Evolutionary conservation across 2,329 filamentous ascomycete genomes (phyloP), one percentile per base, ranked within the genome.

Genomic region (Aspergillus latus): DNA sequence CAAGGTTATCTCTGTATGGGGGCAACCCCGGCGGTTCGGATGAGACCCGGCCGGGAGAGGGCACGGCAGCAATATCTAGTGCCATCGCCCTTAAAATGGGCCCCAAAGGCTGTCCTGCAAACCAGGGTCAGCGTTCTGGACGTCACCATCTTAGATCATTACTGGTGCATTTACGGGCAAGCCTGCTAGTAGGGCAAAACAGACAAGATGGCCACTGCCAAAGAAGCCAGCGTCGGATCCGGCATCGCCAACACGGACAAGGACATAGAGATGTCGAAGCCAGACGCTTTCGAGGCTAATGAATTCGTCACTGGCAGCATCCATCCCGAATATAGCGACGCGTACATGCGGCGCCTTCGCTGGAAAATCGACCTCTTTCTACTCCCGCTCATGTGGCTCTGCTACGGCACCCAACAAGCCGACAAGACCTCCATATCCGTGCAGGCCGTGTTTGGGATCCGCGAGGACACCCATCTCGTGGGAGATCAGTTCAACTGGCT

Each of bases 351-450:
- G 9, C 11, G n/a, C 11, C 37, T 40, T 13, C 37, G 37, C 37
- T 40, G 37, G 37, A 40, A 40, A 40, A 40, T 40, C 37, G 37
- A 40, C 37, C 37, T 45, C 16, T 45, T 11, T 9, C 16, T 28
- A 15, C 21, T 45, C 11, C 42, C 42, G 3, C 26, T 45, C 9
- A 26, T 45, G 49, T 51, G 36, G 15, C 37, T 42, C 36, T 51
- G 37, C 49, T 51, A 51, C 13, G 37, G 37, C 10, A 51, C 37
- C 7, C 49, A 51, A 37, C 49, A 51, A 16, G 11, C 28, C 11
- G 49, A 51, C 49, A 51, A 51, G n/a, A 51, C 37, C 1, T 43
- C 36, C 3, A 11, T 32, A 2, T 28, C 32, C 28, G 43, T 43
- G 6, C 49, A 51, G 11, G 49, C 49, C 11, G 49, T 51, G 36